Percentiles rank a stretch among this genome's conserved stretches.
These are phyloP conservation scores for Elsinoe necatrix DNA, from an alignment of 2,329 filamentous ascomycete species.

Conservation along the genomic window DNA sequence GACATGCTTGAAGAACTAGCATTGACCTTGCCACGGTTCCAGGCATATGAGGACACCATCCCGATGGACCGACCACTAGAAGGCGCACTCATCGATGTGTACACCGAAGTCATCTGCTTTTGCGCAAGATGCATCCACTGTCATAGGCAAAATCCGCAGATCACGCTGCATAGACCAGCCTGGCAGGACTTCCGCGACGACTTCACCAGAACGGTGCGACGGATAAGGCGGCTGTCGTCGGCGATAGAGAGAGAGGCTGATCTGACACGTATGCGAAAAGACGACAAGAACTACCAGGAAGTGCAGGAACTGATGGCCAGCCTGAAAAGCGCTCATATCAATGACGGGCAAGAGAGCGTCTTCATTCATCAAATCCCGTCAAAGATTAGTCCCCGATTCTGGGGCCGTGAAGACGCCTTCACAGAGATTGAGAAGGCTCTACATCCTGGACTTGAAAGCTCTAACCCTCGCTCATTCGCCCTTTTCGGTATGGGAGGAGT, in stretches of 20 bases:
- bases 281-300: too few relatives aligned
- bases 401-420: conserved; percentile 15
- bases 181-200: not conserved
- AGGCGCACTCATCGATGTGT: conserved; percentile 26
- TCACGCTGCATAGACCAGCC: not conserved
- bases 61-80: conserved; percentile 25
- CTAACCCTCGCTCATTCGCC: too few relatives aligned
- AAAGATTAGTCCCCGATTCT: conserved; percentile 19
- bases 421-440: conserved; percentile 15
- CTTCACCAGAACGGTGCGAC: not conserved
- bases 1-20: conserved; percentile 28
- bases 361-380: conserved; percentile 19
- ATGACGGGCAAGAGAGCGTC: not conserved
- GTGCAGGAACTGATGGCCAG: too few relatives aligned
- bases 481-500: conserved; percentile 17
- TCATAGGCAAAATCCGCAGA: conserved; percentile 17
- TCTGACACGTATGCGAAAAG: too few relatives aligned
- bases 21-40: conserved; percentile 26
- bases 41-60: conserved; percentile 24
- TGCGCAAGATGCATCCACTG: conserved; percentile 23
- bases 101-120: conserved; percentile 29
- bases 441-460: not conserved
- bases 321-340: not conserved
- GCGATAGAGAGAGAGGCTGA: not conserved
- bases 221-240: not conserved